Conservation (phyloP, 345 rosid genomes). For the Tarenaya hassleriana region DNA sequence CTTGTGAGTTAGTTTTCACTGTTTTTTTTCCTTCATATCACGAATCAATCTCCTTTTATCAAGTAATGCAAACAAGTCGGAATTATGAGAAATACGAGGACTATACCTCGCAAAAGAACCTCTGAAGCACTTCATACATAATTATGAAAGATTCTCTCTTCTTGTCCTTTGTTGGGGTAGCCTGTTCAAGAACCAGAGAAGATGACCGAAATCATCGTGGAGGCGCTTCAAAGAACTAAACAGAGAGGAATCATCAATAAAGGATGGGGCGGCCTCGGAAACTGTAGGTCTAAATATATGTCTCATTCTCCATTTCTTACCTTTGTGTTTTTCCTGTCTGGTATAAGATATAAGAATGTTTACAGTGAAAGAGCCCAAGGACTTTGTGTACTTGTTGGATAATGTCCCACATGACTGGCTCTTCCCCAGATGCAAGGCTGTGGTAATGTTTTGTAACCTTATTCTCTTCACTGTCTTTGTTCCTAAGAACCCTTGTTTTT, state of each 20-base stretch:
- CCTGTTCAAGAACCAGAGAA: slow-evolving; percentile 88
- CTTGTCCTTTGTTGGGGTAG: slow-evolving; percentile 33
- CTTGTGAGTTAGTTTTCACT: slow-evolving; percentile 59
- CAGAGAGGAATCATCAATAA: slow-evolving; percentile 95
- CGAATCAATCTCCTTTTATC: background rate
- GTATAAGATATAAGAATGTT: slow-evolving; percentile 17
- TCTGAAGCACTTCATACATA: background rate
- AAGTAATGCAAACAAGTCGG: background rate
- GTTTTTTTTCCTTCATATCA: background rate
- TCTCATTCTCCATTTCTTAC: background rate
- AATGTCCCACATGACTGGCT: slow-evolving; percentile 98
- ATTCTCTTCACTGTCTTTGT: background rate
- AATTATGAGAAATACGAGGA: too few relatives aligned
- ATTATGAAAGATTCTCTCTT: background rate
- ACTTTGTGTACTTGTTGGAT: slow-evolving; percentile 73
- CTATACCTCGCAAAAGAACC: background rate
- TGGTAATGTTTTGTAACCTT: slow-evolving; percentile 54
- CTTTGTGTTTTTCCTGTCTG: slow-evolving; percentile 14
- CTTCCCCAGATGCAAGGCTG: slow-evolving; percentile 95
- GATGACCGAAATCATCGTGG: slow-evolving; percentile 77
- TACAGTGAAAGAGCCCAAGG: slow-evolving; percentile 90
- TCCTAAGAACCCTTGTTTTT: background rate
- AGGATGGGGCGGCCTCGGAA: slow-evolving; percentile 99
- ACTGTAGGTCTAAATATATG: slow-evolving; percentile 44
- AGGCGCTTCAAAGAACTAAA: slow-evolving; percentile 66